Evolutionary conservation across 2,329 filamentous ascomycete genomes (phyloP), one percentile per base, ranked within the genome.

Genomic region (Colletotrichum sp.): DNA sequence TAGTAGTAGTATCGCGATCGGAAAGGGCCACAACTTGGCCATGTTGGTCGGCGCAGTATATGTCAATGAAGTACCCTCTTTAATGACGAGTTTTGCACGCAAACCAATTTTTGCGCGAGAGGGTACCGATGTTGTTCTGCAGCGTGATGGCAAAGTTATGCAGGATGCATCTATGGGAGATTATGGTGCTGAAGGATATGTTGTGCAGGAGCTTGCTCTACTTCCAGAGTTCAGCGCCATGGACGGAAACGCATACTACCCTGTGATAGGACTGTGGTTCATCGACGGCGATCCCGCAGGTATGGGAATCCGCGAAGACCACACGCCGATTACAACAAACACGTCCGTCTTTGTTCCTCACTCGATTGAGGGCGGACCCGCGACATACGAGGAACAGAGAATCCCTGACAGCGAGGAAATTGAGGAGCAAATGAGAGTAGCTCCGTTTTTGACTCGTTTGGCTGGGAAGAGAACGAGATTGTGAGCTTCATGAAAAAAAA

Each of bases 41-140:
- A 8, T 27, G 25, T 0, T 32, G 44, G 65, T 67, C 44, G 65
- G 3, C 55, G 65, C 65, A 67, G n/a, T 67, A 27, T 72, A 72
- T 19, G 57, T 68, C 22, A 32, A 59, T 9, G 49, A 49, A 11
- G 27, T 27, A 12, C 70, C 70, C 2, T 16, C 70, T 1, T 59
- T 63, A 2, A 22, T 72, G 11, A 68, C 63, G 8, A 44, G 27
- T 7, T 72, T 32, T n/a, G 70, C 70, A 27, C 70, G 70, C 5
- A 72, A 68, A n/a, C 70, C 70, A 2, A 72, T 72, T 7, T 72
- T 72, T 15, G 32, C 70, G 7, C 70, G 70, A 12, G 63, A 72
- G 32, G 70, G 70, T 12, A 32, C 32, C 7, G 70, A 67, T 34
- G 27, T 72, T 19, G 64, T 67, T 8, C 49, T 72, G 9, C 29